A percentile compares a stretch with the other conserved stretches of the same genome.
phyloP scores from a whole-genome alignment of 805 yeast genomes.

The Zygosaccharomyces kombuchaensis region DNA sequence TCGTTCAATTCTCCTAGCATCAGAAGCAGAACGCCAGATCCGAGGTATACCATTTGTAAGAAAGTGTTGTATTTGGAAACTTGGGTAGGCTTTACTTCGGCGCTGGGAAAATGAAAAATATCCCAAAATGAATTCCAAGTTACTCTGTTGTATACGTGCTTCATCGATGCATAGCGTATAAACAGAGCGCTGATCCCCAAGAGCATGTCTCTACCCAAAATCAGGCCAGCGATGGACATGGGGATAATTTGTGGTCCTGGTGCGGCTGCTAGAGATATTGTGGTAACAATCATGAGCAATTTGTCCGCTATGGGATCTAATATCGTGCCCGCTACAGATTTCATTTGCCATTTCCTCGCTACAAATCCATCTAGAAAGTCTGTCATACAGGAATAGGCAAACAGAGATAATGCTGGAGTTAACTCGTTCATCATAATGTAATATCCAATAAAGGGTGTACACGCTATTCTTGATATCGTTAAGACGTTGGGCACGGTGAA shows the following conservation, averaged over 20 bases:
- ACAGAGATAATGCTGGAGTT: conserved; percentile 62
- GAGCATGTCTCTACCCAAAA: conserved; percentile 78
- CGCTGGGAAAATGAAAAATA: conserved; percentile 65
- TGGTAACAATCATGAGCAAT: conserved; percentile 78
- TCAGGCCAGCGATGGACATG: conserved; percentile 55
- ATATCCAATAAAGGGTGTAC: conserved; percentile 84
- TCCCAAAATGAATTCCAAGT: conserved; percentile 73
- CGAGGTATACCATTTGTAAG: conserved; percentile 87
- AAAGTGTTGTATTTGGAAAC: conserved; percentile 88
- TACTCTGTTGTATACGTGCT: conserved; percentile 18
- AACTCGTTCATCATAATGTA: conserved; percentile 62
- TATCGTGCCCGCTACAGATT: conserved; percentile 81
- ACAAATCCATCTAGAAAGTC: conserved; percentile 90
- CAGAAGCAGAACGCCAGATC: conserved; percentile 46
- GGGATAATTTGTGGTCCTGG: conserved; percentile 63
- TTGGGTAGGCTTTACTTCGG: conserved; percentile 80
- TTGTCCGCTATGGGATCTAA: conserved; percentile 97
- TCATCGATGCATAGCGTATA: conserved; percentile 59
- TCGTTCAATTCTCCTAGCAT: conserved; percentile 15
- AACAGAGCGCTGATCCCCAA: conserved; percentile 69
- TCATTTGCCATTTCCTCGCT: conserved; percentile 74
- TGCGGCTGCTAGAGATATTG: conserved; percentile 60
- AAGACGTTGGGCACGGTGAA: conserved; percentile 84
- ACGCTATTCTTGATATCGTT: conserved; percentile 72
- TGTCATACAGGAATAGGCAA: conserved; percentile 81